These are phyloP conservation scores for Tetragonia tetragonoides DNA, from an alignment of 148 eudicot genomes.

Conservation along the genomic window DNA sequence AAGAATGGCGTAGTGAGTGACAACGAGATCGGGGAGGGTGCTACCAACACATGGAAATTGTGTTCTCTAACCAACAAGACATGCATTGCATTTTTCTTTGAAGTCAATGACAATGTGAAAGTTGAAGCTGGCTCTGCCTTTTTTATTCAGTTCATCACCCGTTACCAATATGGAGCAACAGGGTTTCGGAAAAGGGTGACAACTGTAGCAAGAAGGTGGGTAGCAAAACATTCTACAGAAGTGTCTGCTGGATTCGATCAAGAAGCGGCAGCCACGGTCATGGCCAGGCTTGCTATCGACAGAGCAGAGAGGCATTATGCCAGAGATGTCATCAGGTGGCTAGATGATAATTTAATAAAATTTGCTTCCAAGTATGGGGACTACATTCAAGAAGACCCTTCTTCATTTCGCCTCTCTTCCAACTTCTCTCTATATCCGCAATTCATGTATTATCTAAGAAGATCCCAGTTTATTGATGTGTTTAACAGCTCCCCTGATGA, in stretches of 20 bases:
- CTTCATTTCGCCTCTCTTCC: conserved; percentile 84
- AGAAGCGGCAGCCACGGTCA: conserved; percentile 87
- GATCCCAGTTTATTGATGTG: conserved; percentile 90
- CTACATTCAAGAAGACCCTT: conserved; percentile 79
- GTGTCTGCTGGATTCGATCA: conserved; percentile 90
- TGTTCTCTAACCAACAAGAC: conserved; percentile 71
- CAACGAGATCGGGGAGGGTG: conserved; percentile 77
- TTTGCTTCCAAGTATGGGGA: conserved; percentile 85
- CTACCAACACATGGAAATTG: conserved; percentile 75
- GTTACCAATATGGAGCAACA: conserved; percentile 55
- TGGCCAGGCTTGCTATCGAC: conserved; percentile 76
- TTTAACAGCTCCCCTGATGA: conserved; percentile 94
- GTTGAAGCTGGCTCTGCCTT: conserved; percentile 86
- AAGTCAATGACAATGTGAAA: conserved; percentile 59
- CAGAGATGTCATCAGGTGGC: conserved; percentile 79
- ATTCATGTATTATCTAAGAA: conserved; percentile 83
- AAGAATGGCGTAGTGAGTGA: conserved; percentile 63
- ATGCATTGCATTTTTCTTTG: conserved; percentile 82
- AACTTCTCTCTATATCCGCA: conserved; percentile 89
- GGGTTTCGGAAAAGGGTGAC: conserved; percentile 83
- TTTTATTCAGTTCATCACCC: conserved; percentile 86
- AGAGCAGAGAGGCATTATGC: conserved; percentile 55
- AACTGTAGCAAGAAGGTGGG: conserved; percentile 97
- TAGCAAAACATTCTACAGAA: conserved; percentile 60
- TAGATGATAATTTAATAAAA: conserved; percentile 63